Percentiles rank a stretch among this genome's conserved stretches.
Conservation (phyloP, 768 basidiomycete species). For the Sarcomyxa edulis region DNA sequence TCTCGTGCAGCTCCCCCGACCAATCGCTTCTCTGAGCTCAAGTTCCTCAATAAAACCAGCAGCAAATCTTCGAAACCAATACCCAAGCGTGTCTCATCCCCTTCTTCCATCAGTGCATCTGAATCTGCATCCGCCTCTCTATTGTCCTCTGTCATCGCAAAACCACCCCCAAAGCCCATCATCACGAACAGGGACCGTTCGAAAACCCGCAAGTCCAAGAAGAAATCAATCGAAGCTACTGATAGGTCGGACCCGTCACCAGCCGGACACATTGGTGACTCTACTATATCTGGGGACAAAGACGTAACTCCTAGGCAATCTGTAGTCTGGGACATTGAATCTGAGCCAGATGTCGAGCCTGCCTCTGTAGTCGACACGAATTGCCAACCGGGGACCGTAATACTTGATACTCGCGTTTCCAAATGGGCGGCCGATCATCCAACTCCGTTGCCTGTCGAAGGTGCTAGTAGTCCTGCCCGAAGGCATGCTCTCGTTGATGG, state of each 20-base stretch:
- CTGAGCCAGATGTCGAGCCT: constrained; percentile 19
- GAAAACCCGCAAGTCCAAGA: too few species aligned
- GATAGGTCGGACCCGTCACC: neutral
- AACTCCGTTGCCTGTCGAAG: neutral
- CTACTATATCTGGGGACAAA: too few species aligned
- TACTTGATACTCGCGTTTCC: constrained; percentile 27
- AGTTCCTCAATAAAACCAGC: constrained; percentile 33
- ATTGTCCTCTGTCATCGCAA: constrained; percentile 6
- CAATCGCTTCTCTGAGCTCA: constrained; percentile 38
- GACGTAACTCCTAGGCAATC: too few species aligned
- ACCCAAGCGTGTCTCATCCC: constrained; percentile 10
- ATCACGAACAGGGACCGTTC: too few species aligned
- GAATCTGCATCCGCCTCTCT: constrained; percentile 12
- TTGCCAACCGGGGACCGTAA: constrained; percentile 18
- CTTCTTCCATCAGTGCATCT: constrained; percentile 9
- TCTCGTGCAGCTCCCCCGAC: constrained; percentile 2
- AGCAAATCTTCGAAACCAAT: constrained; percentile 5
- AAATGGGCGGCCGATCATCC: neutral
- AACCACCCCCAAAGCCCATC: too few species aligned
- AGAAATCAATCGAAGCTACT: too few species aligned
- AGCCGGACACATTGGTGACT: neutral
- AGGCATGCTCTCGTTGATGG: neutral
- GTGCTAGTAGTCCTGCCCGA: constrained; percentile 1
- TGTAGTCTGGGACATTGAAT: constrained; percentile 54
- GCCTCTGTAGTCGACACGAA: constrained; percentile 10